Percentiles rank a stretch among this genome's conserved stretches.
phyloP scores from a whole-genome alignment of 805 yeast genomes.

The Wickerhamomyces silvicola region DNA sequence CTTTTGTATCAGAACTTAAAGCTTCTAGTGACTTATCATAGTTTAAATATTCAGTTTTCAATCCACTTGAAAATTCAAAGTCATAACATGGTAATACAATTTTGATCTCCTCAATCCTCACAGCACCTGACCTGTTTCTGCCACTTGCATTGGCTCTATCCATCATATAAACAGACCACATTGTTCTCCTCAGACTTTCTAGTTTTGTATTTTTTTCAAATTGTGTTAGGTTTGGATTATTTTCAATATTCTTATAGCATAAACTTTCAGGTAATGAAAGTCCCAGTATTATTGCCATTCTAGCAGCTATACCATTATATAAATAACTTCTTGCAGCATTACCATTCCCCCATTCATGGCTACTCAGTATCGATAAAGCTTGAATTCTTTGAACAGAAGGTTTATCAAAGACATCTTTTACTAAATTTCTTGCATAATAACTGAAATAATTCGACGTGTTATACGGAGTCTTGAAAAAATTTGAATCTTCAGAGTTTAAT shows the following conservation, averaged over 20 bases:
- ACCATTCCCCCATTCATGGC: conserved; percentile 37
- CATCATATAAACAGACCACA: conserved; percentile 35
- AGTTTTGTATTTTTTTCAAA: background rate
- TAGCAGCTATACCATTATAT: conserved; percentile 33
- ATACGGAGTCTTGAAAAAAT: conserved; percentile 16
- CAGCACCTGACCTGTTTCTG: conserved; percentile 25
- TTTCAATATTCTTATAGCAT: conserved; percentile 11
- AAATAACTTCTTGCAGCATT: conserved; percentile 31
- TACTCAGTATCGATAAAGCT: conserved; percentile 29
- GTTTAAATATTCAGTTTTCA: conserved; percentile 5
- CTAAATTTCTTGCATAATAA: conserved; percentile 28
- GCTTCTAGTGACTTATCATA: conserved; percentile 5
- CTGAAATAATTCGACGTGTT: conserved; percentile 33
- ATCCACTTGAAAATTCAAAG: conserved; percentile 24
- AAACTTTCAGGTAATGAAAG: conserved; percentile 19
- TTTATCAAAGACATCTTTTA: conserved; percentile 31
- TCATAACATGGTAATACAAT: conserved; percentile 26
- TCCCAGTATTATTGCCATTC: conserved; percentile 33
- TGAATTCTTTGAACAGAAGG: conserved; percentile 33
- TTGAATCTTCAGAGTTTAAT: conserved; percentile 1
- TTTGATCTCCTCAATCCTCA: conserved; percentile 26
- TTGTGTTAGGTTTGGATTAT: conserved; percentile 5
- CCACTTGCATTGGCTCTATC: conserved; percentile 32
- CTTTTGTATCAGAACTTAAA: conserved; percentile 2
- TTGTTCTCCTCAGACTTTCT: conserved; percentile 21